Percentiles rank a stretch among this genome's conserved stretches.
These are phyloP conservation scores for Starmerella sp. DNA, from an alignment of 805 yeast species.

Conservation along the genomic window DNA sequence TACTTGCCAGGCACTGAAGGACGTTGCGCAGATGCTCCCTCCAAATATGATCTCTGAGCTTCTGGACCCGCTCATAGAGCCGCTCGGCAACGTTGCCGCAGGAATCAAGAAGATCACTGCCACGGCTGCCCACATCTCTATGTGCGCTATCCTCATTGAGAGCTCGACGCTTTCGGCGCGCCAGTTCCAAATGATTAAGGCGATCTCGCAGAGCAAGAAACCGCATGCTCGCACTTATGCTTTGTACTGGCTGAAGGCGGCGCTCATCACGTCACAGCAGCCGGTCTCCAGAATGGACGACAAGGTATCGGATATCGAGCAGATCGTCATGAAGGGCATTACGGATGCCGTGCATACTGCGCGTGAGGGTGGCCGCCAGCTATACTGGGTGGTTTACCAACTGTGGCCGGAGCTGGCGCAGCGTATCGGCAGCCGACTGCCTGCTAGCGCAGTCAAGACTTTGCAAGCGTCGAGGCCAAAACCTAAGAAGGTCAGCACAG, in stretches of 20 bases:
- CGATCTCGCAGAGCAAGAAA: slow-evolving; percentile 56
- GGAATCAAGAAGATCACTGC: slow-evolving; percentile 57
- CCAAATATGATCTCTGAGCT: slow-evolving; percentile 22
- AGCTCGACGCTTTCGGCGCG: slow-evolving; percentile 5
- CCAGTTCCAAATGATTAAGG: slow-evolving; percentile 15
- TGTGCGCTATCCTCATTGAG: slow-evolving; percentile 44
- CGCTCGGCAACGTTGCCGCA: slow-evolving; percentile 43
- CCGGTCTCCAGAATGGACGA: not conserved
- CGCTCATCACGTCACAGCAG: slow-evolving; percentile 27
- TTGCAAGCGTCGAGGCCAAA: slow-evolving; percentile 2
- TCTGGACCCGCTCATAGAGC: slow-evolving; percentile 39
- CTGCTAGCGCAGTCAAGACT: slow-evolving; percentile 11
- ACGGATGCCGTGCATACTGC: slow-evolving; percentile 73
- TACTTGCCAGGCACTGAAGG: slow-evolving; percentile 70
- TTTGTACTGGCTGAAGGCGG: slow-evolving; percentile 57
- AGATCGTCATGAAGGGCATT: slow-evolving; percentile 48
- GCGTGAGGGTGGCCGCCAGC: slow-evolving; percentile 58
- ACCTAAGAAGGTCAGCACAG: not conserved
- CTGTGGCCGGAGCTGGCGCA: slow-evolving; percentile 46
- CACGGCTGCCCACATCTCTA: slow-evolving; percentile 33
- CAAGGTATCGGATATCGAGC: slow-evolving; percentile 31
- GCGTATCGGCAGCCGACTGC: slow-evolving; percentile 26
- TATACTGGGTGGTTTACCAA: slow-evolving; percentile 59
- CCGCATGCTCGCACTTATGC: slow-evolving; percentile 59
- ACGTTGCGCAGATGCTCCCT: slow-evolving; percentile 29